These are phyloP conservation scores for Globisporangium megalacanthum DNA, from an alignment of 352 stramenopile genomes.

Conservation along the genomic window DNA sequence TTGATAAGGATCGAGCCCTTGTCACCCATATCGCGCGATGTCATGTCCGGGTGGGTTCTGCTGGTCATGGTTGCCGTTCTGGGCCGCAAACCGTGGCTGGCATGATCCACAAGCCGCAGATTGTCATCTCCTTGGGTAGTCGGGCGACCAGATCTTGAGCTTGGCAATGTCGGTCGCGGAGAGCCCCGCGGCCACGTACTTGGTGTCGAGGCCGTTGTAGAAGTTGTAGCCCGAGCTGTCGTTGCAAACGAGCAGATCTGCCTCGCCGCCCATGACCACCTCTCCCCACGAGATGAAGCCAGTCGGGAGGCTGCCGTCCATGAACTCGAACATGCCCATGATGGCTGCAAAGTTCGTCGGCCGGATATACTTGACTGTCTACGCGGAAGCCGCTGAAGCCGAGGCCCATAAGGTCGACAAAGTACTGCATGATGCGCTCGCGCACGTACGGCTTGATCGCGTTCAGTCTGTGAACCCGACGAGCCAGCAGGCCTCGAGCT, in stretches of 20 bases:
- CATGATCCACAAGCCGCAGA: slow-evolving; percentile 59
- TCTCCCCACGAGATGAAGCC: slow-evolving; percentile 66
- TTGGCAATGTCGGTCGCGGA: slow-evolving; percentile 49
- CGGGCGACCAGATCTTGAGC: slow-evolving; percentile 73
- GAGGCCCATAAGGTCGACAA: slow-evolving; percentile 62
- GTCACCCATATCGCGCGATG: slow-evolving; percentile 46
- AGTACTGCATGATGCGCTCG: slow-evolving; percentile 64
- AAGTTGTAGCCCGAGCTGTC: slow-evolving; percentile 55
- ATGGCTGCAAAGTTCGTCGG: slow-evolving; percentile 47
- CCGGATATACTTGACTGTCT: slow-evolving; percentile 60
- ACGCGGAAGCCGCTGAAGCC: slow-evolving; percentile 64
- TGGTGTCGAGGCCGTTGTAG: slow-evolving; percentile 41
- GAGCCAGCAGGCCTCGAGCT: slow-evolving; percentile 40
- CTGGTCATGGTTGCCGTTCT: slow-evolving; percentile 77
- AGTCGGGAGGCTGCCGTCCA: slow-evolving; percentile 49
- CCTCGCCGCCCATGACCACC: slow-evolving; percentile 32
- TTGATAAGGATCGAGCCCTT: slow-evolving; percentile 53
- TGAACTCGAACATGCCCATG: slow-evolving; percentile 42
- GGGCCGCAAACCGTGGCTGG: slow-evolving; percentile 57
- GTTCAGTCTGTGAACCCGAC: slow-evolving; percentile 44
- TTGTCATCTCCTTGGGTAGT: slow-evolving; percentile 51
- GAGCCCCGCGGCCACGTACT: slow-evolving; percentile 38
- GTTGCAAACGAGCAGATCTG: slow-evolving; percentile 44
- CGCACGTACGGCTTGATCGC: slow-evolving; percentile 51
- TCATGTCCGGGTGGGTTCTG: slow-evolving; percentile 39